Conservation (phyloP, 164 flowering plant genomes). For the Piper betle region DNA sequence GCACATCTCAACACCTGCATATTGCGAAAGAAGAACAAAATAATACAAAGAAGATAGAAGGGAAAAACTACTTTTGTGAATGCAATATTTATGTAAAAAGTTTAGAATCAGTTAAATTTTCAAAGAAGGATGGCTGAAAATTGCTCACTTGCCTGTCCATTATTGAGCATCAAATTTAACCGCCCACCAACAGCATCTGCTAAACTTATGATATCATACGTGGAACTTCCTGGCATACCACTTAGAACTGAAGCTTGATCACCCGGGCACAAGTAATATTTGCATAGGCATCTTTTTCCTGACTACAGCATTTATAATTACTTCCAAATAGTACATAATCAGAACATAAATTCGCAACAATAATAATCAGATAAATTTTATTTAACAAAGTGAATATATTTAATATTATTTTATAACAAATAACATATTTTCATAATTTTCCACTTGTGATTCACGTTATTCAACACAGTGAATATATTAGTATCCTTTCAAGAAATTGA, state of each 20-base stretch:
- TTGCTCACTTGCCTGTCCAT: constrained; percentile 46
- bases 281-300: constrained; percentile 81
- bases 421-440: too few relatives aligned
- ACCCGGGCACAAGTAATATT: constrained; percentile 16
- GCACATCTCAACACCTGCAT: constrained; percentile 71
- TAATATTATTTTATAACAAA: too few relatives aligned
- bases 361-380: too few relatives aligned
- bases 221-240: neutral
- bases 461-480: too few relatives aligned
- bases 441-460: too few relatives aligned
- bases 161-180: constrained; percentile 49
- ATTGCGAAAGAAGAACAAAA: neutral
- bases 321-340: neutral
- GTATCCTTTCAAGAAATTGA: too few relatives aligned
- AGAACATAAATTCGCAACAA: too few relatives aligned
- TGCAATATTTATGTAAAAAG: neutral
- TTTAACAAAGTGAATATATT: too few relatives aligned
- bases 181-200: constrained; percentile 78
- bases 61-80: neutral
- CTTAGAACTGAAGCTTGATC: neutral
- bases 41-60: neutral
- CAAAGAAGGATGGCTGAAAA: neutral
- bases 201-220: constrained; percentile 34
- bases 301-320: constrained; percentile 35
- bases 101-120: neutral